Conservation (phyloP, 2,329 filamentous ascomycete species). For the Harringtonia lauricola region DNA sequence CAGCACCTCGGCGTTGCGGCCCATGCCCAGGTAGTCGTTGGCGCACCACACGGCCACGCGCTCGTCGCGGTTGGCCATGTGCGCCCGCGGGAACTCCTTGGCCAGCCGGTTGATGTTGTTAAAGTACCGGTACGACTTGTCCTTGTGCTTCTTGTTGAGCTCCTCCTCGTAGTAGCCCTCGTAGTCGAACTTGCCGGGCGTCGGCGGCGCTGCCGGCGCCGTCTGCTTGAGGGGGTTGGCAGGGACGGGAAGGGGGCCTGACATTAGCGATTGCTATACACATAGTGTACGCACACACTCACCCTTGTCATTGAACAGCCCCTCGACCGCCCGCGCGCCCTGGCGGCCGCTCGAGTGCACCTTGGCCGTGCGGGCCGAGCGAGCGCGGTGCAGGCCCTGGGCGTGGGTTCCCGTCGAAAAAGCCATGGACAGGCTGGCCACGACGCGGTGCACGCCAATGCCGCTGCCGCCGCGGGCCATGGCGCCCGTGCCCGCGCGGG, state of each 20-base stretch:
- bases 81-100: constrained; percentile 89
- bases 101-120: constrained; percentile 99
- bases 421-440: constrained; percentile 9
- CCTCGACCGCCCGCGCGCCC: constrained; percentile 67
- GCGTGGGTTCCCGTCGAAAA: constrained; percentile 6
- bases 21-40: constrained; percentile 98
- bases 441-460: constrained; percentile 10
- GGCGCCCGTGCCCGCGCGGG: constrained; percentile 32
- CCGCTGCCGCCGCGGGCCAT: constrained; percentile 14
- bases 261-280: no score
- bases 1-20: constrained; percentile 76
- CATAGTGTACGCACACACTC: no score
- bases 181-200: constrained; percentile 72
- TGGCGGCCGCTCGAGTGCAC: constrained; percentile 73
- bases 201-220: no score
- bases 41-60: constrained; percentile 97
- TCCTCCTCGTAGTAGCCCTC: constrained; percentile 79
- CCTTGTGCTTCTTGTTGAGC: constrained; percentile 97
- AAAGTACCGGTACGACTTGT: constrained; percentile 99
- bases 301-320: constrained; percentile 36
- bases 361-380: constrained; percentile 34
- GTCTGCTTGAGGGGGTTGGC: no score
- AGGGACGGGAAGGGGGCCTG: no score
- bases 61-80: constrained; percentile 74
- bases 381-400: constrained; percentile 21